Base-by-base conservation (phyloP, 2,329 filamentous ascomycete genomes). In the Xylariales sp. region DNA sequence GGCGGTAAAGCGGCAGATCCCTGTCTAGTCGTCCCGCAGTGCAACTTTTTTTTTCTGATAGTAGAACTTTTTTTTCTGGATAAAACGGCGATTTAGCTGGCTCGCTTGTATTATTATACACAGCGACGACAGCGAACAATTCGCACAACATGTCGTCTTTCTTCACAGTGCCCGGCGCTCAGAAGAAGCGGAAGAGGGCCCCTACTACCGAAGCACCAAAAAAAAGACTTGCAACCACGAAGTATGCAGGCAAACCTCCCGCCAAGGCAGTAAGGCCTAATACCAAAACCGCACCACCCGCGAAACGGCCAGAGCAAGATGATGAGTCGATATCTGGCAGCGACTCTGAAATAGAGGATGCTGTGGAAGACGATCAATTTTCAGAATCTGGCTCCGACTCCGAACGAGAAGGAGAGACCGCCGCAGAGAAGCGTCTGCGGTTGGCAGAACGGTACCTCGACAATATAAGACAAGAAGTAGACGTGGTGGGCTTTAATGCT, bases 361-460 rank as follows among this genome's bases (percentile, higher is more conserved):
- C 59, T 11, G 62, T 63, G 29, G 28, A 8, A 14, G 67, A 65
- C 17, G 67, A 66, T 25, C 72, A 69, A 19, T 67, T 58, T 25
- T 65, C 64, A 2, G 65, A 55, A 12, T 64, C 66, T 37, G 68
- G 64, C 11, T 78, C 76, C 18, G 74, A 73, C 23, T 86, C 83
- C 2, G 85, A 84, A n/a, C 79, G 80, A 44, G 86, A 88, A 45
- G 80, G 78, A 46, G 91, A 97, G 68, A 97, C 93, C 16, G 89
- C 85, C 2, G 90, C 88, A 24, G 89, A 96, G 57, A 83, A 88
- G 61, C 77, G 93, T 51, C 66, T 95, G 54, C 81, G 88, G 48
- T 75, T 98, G 19, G 93, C 93, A 20, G 88, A 97, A 66, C 81
- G 87, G 53, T 97, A 98, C 60, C 76, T 98, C 38, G 85, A 95